Evolutionary conservation across 208 protist genomes (phyloP).

Genomic region (Entamoeba moshkovskii): DNA sequence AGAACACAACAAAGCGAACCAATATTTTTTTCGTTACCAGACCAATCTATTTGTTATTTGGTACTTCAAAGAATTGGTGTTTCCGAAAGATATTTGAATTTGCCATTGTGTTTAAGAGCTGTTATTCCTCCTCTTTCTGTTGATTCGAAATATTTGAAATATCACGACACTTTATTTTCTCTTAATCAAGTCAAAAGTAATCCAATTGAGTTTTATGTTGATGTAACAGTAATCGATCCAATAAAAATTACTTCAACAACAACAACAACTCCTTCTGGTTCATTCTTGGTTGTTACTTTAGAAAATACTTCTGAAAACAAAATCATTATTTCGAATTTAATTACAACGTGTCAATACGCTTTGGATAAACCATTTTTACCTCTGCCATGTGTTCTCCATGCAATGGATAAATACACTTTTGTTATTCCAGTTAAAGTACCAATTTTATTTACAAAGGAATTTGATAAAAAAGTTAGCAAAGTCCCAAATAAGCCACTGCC

Average conservation of each 20-base stretch:
- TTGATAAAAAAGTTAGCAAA: not conserved
- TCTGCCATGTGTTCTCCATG: not conserved
- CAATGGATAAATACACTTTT: not conserved
- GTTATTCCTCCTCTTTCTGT: not conserved
- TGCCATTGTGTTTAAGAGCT: not conserved
- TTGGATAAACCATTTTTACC: not conserved
- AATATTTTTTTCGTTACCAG: not conserved
- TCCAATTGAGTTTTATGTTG: not conserved
- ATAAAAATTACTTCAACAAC: not conserved
- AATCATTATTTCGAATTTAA: not conserved
- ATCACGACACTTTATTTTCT: not conserved
- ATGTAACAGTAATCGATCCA: not conserved
- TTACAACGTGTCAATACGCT: not conserved
- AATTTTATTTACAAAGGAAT: not conserved
- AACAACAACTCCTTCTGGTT: not conserved
- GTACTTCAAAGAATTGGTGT: not conserved
- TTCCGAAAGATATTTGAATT: not conserved
- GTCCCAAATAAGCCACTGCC: not conserved
- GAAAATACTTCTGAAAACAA: not conserved
- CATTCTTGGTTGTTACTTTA: not conserved
- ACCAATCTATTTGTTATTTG: not conserved
- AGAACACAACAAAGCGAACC: not conserved
- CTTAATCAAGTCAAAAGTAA: not conserved
- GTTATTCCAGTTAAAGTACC: not conserved
- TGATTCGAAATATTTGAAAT: not conserved